phyloP scores from a whole-genome alignment of 177 flowering plant genomes.

The Telopea speciosissima region DNA sequence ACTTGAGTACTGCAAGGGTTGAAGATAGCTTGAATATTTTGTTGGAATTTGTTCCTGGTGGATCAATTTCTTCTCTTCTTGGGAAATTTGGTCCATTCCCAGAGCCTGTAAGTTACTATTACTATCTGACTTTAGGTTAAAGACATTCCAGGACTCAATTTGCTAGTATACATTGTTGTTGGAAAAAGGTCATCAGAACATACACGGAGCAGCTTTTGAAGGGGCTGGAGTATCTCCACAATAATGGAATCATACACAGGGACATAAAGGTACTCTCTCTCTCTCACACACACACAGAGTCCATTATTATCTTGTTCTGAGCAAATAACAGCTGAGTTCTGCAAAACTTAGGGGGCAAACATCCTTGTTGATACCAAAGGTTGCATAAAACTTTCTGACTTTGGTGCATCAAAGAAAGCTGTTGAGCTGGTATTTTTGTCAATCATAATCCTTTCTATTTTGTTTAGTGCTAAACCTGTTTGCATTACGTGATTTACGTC shows the following conservation, averaged over 20 bases:
- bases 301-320: neutral
- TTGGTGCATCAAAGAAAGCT: constrained; percentile 2
- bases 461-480: neutral
- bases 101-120: constrained; percentile 21
- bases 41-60: constrained; percentile 82
- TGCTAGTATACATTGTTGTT: neutral
- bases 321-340: neutral
- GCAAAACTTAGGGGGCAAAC: neutral
- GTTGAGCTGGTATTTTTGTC: neutral
- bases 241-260: neutral
- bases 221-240: constrained; percentile 1
- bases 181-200: neutral
- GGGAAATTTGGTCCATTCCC: constrained; percentile 82
- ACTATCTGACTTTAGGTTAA: neutral
- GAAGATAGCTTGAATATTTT: constrained; percentile 60
- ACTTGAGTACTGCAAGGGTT: constrained; percentile 68
- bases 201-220: neutral
- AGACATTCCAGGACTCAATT: neutral
- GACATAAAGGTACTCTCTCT: neutral
- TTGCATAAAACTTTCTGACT: neutral
- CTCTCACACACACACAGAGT: neutral
- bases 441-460: neutral
- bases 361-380: constrained; percentile 4
- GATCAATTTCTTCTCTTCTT: constrained; percentile 72
- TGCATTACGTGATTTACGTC: neutral